Evolutionary conservation across 768 basidiomycete species (phyloP).

Genomic region (Lyophyllum decastes): DNA sequence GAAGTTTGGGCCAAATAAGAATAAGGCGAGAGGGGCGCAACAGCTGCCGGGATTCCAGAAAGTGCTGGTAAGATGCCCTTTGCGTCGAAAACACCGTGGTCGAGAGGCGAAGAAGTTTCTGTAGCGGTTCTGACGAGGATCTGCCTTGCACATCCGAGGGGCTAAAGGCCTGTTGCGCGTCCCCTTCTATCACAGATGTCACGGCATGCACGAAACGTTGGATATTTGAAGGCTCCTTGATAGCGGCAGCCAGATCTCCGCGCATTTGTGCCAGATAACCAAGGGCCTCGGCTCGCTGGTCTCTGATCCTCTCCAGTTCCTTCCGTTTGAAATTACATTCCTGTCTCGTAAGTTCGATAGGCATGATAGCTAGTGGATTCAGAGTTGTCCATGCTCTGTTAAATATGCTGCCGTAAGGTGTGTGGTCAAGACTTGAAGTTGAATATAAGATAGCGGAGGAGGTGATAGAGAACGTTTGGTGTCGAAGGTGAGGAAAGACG

Average conservation of each 20-base stretch:
- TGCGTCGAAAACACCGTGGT: slow-evolving; percentile 29
- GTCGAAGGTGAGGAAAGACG: slow-evolving; percentile 61
- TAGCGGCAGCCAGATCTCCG: slow-evolving; percentile 37
- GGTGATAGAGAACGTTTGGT: slow-evolving; percentile 18
- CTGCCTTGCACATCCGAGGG: background rate
- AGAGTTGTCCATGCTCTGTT: slow-evolving; percentile 15
- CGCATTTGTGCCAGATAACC: slow-evolving; percentile 63
- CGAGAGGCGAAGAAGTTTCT: slow-evolving; percentile 26
- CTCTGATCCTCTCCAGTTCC: slow-evolving; percentile 61
- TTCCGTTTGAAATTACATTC: slow-evolving; percentile 66
- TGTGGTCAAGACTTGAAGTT: background rate
- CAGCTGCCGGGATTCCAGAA: slow-evolving; percentile 40
- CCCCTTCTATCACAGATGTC: slow-evolving; percentile 18
- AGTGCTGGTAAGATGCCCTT: slow-evolving; percentile 26
- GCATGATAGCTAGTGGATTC: slow-evolving; percentile 40
- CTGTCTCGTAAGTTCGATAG: slow-evolving; percentile 62
- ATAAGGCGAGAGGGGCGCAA: slow-evolving; percentile 68
- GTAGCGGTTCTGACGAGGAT: slow-evolving; percentile 1
- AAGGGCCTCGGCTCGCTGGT: slow-evolving; percentile 67
- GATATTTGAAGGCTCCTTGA: slow-evolving; percentile 23
- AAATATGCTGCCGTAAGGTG: slow-evolving; percentile 7
- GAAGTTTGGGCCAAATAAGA: slow-evolving; percentile 78
- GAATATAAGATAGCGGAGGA: slow-evolving; percentile 19
- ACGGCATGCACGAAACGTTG: slow-evolving; percentile 21
- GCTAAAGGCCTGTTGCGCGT: slow-evolving; percentile 15